phyloP scores from a whole-genome alignment of 2,329 filamentous ascomycete species.

The Leptographium lundbergii region DNA sequence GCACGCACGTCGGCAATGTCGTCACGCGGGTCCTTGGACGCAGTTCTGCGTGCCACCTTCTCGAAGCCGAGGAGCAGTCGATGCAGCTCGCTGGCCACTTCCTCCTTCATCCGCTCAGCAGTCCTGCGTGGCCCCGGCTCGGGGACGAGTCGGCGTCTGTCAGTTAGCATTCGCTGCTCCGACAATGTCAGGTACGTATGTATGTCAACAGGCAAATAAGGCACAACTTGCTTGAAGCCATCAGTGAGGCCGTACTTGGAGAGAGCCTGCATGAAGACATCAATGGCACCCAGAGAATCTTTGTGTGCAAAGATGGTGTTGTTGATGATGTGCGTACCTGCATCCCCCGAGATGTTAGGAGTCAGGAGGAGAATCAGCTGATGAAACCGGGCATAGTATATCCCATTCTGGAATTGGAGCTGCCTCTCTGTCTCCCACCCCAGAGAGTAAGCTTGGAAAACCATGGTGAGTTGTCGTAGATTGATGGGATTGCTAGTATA shows the following conservation, averaged over 20 bases:
- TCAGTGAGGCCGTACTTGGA: neutral
- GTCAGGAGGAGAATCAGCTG: neutral
- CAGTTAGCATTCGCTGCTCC: neutral
- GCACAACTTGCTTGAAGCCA: neutral
- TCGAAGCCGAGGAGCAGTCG: neutral
- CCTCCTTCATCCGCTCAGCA: neutral
- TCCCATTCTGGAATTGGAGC: neutral
- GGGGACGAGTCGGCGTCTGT: neutral
- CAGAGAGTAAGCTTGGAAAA: too few species aligned
- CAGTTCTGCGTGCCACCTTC: neutral
- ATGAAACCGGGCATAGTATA: neutral
- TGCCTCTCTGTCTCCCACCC: neutral
- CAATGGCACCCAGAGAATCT: neutral
- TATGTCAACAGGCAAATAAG: neutral
- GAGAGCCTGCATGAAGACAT: neutral
- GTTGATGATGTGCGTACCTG: neutral
- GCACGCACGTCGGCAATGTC: neutral
- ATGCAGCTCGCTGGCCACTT: neutral
- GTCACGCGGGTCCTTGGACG: neutral
- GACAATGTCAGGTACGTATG: neutral
- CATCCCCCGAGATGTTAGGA: neutral
- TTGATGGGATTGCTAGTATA: too few species aligned
- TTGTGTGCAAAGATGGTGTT: neutral
- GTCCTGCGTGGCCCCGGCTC: neutral
- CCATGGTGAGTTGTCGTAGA: too few species aligned